Base-by-base conservation (phyloP, 257 asterid species). In the Echium plantagineum region DNA sequence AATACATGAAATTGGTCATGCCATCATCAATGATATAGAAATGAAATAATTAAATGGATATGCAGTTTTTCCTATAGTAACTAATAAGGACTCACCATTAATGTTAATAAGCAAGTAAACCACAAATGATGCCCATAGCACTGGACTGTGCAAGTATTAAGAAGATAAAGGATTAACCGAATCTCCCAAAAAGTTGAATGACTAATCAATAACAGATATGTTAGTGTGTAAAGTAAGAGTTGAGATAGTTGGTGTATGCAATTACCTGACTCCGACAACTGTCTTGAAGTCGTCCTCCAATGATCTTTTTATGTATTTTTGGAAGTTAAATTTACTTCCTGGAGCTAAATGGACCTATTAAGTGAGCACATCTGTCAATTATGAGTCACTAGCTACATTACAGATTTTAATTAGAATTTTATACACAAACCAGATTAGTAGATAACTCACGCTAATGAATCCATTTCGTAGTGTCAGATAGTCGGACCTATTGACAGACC, bases 241-340 rank as follows among this genome's bases (percentile, higher is more conserved):
- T 10, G 15, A 42, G 49, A 3, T 42, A 3, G 16, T 18, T 22
- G 55, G 51, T 1, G 18, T 24, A 42, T 42, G 16, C 49, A 13
- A 12, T 42, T 79, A 88, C 98, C 98, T 91, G 68, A 91, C 90
- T 71, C 98, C 98, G 63, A 91, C 98, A 30, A 87, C 93, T 21
- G 68, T 79, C 84, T 91, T 88, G 70, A 74, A 91, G 77, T 91
- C 98, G 52, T 88, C 98, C 72, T 88, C 98, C 26, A 91, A 76
- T 54, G 98, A 88, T 76, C 98, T 79, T 63, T 85, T 85, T 72
- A 91, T 85, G 74, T 91, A 91, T 65, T 91, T 83, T 67, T 85
- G 98, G 83, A 91, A 91, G 78, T 91, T 65, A 70, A 91, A 91
- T 77, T 82, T 91, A 84, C 90, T 88, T 74, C 98, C 96, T 5